Evolutionary conservation across 2,329 filamentous ascomycete species (phyloP).

Genomic region (Paecilomyces sp.): DNA sequence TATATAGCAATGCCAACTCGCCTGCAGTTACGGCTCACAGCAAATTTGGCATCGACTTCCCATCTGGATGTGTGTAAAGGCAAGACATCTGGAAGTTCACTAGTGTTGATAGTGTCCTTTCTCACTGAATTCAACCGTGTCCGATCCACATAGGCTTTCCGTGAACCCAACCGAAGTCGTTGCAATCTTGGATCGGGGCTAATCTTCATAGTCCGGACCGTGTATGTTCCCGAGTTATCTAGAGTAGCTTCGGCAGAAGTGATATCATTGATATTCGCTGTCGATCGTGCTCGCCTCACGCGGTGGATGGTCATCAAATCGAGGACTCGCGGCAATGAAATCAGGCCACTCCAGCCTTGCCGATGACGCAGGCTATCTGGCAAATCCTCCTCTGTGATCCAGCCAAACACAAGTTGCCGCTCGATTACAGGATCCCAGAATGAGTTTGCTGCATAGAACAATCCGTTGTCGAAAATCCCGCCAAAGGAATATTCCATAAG

Average conservation of each 20-base stretch:
- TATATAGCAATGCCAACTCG: slow-evolving; percentile 22
- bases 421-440: slow-evolving; percentile 40
- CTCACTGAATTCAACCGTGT: slow-evolving; percentile 1
- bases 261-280: slow-evolving; percentile 31
- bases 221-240: slow-evolving; percentile 23
- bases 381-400: slow-evolving; percentile 47
- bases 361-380: slow-evolving; percentile 34
- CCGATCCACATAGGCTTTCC: slow-evolving; percentile 1
- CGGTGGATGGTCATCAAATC: slow-evolving; percentile 31
- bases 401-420: slow-evolving; percentile 40
- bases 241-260: slow-evolving; percentile 32
- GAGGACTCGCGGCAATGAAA: slow-evolving; percentile 41
- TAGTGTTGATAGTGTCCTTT: background rate
- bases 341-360: slow-evolving; percentile 45
- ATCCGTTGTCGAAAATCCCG: slow-evolving; percentile 44
- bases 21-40: slow-evolving; percentile 15
- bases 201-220: slow-evolving; percentile 38
- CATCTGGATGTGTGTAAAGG: slow-evolving; percentile 12
- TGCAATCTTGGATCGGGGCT: slow-evolving; percentile 18
- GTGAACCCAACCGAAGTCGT: slow-evolving; percentile 19
- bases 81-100: background rate
- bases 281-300: slow-evolving; percentile 28
- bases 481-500: slow-evolving; percentile 32
- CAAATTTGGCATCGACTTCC: slow-evolving; percentile 20
- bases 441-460: slow-evolving; percentile 43